Conservation (phyloP, 192 early-diverging fungal genomes). For the Backusella morwellensis region DNA sequence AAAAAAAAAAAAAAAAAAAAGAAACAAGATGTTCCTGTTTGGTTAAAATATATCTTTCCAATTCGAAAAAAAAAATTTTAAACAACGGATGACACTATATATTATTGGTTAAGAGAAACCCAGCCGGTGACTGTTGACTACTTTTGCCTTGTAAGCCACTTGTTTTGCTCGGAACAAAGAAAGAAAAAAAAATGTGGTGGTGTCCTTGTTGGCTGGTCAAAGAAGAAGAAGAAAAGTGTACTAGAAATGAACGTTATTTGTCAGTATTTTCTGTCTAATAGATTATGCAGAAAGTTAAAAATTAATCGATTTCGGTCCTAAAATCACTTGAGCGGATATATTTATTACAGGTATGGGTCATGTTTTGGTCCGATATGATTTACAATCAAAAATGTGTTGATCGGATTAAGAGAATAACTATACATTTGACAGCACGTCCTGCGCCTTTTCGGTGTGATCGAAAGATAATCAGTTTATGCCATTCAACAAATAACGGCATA, state of each 20-base stretch:
- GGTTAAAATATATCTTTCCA: neutral
- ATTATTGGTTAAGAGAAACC: neutral
- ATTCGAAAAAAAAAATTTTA: conserved; percentile 6
- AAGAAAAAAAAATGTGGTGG: neutral
- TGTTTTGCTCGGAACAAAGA: neutral
- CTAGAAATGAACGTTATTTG: neutral
- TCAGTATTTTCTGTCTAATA: neutral
- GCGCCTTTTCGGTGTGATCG: neutral
- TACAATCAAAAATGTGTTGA: neutral
- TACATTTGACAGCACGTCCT: neutral
- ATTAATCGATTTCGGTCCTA: neutral
- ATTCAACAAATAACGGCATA: no score
- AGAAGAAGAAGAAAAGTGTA: neutral
- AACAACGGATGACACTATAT: neutral
- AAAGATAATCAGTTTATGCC: neutral
- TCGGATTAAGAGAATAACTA: neutral
- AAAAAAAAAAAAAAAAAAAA: neutral
- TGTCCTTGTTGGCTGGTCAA: no score
- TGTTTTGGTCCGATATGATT: neutral
- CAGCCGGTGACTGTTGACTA: conserved; percentile 1
- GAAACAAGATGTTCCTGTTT: neutral
- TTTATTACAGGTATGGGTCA: neutral
- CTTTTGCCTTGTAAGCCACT: neutral
- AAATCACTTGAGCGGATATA: neutral
- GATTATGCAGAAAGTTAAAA: neutral